Conservation (phyloP, 345 rosid species). For the Heritiera littoralis region DNA sequence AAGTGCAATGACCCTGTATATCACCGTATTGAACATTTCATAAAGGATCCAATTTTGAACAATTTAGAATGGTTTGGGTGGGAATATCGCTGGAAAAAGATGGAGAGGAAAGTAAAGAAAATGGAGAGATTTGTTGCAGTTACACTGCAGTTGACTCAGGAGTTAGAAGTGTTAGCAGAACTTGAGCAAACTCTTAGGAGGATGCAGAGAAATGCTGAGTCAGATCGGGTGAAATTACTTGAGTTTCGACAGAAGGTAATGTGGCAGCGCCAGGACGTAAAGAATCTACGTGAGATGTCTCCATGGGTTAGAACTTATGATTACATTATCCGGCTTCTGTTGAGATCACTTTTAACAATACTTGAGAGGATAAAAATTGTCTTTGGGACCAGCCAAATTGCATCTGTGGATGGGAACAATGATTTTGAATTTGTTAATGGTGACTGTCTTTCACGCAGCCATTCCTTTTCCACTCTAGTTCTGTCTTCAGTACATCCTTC, state of each 20-base stretch:
- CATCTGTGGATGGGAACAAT: not conserved
- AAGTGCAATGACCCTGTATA: constrained; percentile 51
- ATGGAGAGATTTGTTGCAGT: constrained; percentile 56
- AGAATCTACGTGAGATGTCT: constrained; percentile 52
- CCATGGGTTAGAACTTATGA: constrained; percentile 65
- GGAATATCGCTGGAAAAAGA: constrained; percentile 52
- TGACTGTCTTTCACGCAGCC: constrained; percentile 16
- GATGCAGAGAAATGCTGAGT: constrained; percentile 42
- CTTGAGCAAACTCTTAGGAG: constrained; percentile 67
- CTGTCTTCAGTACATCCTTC: not conserved
- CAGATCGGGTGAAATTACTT: constrained; percentile 40
- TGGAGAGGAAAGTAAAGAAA: constrained; percentile 70
- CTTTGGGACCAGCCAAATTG: constrained; percentile 5
- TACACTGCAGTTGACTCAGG: constrained; percentile 54
- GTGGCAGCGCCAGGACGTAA: constrained; percentile 59
- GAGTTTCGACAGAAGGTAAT: constrained; percentile 59
- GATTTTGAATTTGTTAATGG: not conserved
- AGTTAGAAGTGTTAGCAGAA: constrained; percentile 64
- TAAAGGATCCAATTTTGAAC: constrained; percentile 43
- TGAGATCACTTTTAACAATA: constrained; percentile 57
- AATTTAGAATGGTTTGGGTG: constrained; percentile 55
- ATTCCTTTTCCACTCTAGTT: not conserved
- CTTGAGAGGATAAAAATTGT: constrained; percentile 49
- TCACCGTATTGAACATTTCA: constrained; percentile 45
- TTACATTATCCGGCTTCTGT: constrained; percentile 51